phyloP scores from a whole-genome alignment of 345 rosid genomes.

The Acer saccharum region DNA sequence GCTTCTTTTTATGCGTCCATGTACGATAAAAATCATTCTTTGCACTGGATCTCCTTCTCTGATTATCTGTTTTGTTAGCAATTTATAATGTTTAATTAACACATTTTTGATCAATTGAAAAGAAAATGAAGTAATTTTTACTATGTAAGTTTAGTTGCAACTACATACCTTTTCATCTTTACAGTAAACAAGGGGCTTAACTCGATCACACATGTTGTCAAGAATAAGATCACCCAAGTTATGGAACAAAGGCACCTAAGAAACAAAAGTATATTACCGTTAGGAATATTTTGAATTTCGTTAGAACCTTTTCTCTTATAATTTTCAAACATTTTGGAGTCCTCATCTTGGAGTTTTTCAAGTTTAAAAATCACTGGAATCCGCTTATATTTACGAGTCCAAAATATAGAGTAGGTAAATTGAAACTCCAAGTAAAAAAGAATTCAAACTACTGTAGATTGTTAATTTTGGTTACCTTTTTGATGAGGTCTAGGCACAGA shows the following conservation, averaged over 20 bases:
- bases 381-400: not conserved
- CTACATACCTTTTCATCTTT: slow-evolving; percentile 77
- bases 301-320: no score
- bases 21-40: slow-evolving; percentile 71
- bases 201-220: slow-evolving; percentile 92
- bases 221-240: slow-evolving; percentile 80
- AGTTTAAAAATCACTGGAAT: not conserved
- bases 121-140: not conserved
- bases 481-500: slow-evolving; percentile 84
- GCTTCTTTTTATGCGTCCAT: slow-evolving; percentile 56
- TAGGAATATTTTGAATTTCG: no score
- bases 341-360: not conserved
- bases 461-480: slow-evolving; percentile 47
- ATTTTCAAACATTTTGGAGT: no score
- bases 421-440: not conserved
- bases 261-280: not conserved
- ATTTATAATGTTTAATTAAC: not conserved
- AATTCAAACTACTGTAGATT: not conserved
- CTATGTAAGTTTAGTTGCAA: not conserved
- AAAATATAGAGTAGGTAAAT: not conserved
- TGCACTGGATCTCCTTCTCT: slow-evolving; percentile 95
- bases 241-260: slow-evolving; percentile 80
- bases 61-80: slow-evolving; percentile 53
- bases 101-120: not conserved
- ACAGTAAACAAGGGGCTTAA: slow-evolving; percentile 69